Conservation (phyloP, 164 flowering plant genomes). For the Stephania cephalantha region DNA sequence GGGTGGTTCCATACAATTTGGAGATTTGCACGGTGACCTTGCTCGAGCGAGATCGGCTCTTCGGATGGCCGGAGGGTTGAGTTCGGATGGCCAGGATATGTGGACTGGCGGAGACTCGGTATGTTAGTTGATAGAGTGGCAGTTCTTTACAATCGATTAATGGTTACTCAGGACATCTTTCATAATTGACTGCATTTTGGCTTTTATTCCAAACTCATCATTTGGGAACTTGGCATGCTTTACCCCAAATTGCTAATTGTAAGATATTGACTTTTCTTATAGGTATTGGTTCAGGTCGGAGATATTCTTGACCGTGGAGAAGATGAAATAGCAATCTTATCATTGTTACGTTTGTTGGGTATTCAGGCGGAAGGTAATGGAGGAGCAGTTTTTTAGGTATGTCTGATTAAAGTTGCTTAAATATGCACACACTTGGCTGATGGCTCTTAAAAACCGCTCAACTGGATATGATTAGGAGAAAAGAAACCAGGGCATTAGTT, state of each 20-base stretch:
- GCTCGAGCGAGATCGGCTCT: slow-evolving; percentile 70
- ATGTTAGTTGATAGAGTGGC: slow-evolving; percentile 16
- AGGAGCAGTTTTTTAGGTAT: slow-evolving; percentile 97
- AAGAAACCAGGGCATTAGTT: neutral
- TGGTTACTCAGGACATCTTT: neutral
- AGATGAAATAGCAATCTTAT: slow-evolving; percentile 86
- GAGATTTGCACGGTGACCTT: slow-evolving; percentile 93
- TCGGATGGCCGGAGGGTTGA: slow-evolving; percentile 81
- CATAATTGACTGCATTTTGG: neutral
- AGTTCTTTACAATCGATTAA: neutral
- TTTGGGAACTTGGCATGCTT: neutral
- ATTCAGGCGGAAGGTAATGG: slow-evolving; percentile 68
- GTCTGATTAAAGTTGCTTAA: slow-evolving; percentile 2
- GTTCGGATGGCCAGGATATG: slow-evolving; percentile 57
- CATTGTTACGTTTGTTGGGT: slow-evolving; percentile 67
- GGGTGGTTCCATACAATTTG: no score
- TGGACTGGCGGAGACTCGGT: slow-evolving; percentile 93
- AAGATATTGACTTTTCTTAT: neutral
- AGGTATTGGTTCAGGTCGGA: slow-evolving; percentile 91
- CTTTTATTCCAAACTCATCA: neutral
- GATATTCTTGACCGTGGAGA: slow-evolving; percentile 88
- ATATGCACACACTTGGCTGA: neutral
- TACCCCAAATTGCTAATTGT: neutral
- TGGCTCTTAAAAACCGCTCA: neutral
- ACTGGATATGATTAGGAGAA: neutral